A percentile compares a stretch with the other conserved stretches of the same genome.
Conservation (phyloP, 2,329 filamentous ascomycete genomes). For the Neofusicoccum sp. region DNA sequence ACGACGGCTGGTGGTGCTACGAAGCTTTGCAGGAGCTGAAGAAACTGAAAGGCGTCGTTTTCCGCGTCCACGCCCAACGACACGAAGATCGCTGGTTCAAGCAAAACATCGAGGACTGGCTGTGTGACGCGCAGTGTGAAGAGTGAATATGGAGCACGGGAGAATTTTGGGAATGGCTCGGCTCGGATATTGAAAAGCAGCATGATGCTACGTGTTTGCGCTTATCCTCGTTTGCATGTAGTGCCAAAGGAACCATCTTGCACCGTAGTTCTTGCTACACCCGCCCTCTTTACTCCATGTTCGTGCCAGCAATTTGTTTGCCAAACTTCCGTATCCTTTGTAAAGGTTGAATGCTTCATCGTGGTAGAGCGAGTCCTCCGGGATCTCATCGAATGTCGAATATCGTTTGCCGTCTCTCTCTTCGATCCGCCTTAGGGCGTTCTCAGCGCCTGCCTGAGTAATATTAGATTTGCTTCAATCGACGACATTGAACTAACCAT, state of each 20-base stretch:
- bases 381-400: neutral
- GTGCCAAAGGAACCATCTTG: neutral
- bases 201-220: neutral
- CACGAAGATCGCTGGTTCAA: slow-evolving; percentile 2
- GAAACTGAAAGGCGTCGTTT: neutral
- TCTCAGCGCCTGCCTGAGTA: neutral
- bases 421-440: neutral
- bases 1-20: neutral
- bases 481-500: neutral
- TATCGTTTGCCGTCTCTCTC: neutral
- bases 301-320: neutral
- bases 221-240: slow-evolving; percentile 1
- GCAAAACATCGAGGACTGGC: slow-evolving; percentile 3
- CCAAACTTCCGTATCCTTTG: neutral
- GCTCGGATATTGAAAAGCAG: neutral
- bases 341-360: neutral
- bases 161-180: neutral
- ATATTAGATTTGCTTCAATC: neutral
- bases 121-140: neutral
- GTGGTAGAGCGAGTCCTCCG: neutral
- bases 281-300: neutral
- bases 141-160: neutral
- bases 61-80: slow-evolving; percentile 4
- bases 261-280: neutral
- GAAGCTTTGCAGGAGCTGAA: neutral